These are phyloP conservation scores for Sclerotinia nivalis DNA, from an alignment of 2,329 filamentous ascomycete genomes.

Conservation along the genomic window DNA sequence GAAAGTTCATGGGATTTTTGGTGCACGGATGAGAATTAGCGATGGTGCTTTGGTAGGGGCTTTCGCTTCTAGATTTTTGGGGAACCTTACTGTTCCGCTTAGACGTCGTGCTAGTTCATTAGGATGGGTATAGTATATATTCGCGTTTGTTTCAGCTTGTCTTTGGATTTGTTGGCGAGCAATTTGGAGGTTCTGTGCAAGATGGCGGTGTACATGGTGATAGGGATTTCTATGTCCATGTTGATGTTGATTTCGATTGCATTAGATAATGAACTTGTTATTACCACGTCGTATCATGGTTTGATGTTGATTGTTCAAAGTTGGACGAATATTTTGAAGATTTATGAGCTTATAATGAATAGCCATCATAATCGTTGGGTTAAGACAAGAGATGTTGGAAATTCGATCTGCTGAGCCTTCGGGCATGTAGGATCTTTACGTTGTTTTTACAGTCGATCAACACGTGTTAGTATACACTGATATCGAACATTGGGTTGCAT, in stretches of 20 bases:
- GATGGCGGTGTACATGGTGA: slow-evolving; percentile 12
- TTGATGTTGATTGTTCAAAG: background rate
- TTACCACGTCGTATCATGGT: background rate
- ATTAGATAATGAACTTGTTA: background rate
- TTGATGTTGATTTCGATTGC: background rate
- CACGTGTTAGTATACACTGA: background rate
- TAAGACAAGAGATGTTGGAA: too few species aligned
- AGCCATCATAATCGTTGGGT: background rate
- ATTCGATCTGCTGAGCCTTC: background rate
- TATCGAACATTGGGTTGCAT: background rate
- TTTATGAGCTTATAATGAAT: background rate
- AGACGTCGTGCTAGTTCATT: slow-evolving; percentile 1
- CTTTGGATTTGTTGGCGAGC: background rate
- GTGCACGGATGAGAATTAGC: background rate
- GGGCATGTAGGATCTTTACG: background rate
- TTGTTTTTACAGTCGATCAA: background rate
- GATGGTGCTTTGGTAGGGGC: background rate
- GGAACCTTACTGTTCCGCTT: background rate
- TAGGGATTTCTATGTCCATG: slow-evolving; percentile 5
- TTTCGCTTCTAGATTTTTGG: background rate
- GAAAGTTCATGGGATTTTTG: background rate
- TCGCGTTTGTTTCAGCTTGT: background rate
- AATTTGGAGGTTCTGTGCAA: slow-evolving; percentile 8
- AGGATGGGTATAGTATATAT: background rate
- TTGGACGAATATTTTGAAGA: background rate